phyloP scores from a whole-genome alignment of 2,329 filamentous ascomycete species.

The Xylaria polymorpha region DNA sequence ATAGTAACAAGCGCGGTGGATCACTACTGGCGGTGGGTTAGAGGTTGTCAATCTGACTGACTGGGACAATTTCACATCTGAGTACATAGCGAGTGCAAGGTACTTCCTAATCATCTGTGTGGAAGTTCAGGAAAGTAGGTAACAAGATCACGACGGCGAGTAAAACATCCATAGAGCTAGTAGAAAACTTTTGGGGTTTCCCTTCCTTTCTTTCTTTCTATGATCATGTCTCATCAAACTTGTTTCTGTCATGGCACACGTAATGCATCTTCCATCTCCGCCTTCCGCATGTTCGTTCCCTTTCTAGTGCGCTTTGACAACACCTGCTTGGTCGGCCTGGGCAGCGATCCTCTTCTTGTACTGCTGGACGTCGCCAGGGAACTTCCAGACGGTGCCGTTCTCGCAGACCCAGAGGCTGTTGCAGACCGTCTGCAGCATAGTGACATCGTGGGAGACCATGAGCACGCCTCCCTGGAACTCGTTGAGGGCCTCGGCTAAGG shows the following conservation, averaged over 20 bases:
- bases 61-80: constrained; percentile 11
- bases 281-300: not conserved
- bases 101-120: not conserved
- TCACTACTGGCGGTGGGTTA: not conserved
- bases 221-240: constrained; percentile 12
- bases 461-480: constrained; percentile 94
- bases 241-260: constrained; percentile 9
- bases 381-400: constrained; percentile 92
- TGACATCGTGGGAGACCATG: constrained; percentile 99
- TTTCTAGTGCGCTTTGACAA: constrained; percentile 74
- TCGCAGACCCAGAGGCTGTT: constrained; percentile 97
- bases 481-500: constrained; percentile 82
- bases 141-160: constrained; percentile 12
- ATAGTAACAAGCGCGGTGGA: constrained; percentile 26
- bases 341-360: constrained; percentile 97
- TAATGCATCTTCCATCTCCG: not conserved
- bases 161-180: not conserved
- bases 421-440: constrained; percentile 97
- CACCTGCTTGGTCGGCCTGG: constrained; percentile 88
- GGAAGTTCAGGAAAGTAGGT: not conserved
- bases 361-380: constrained; percentile 91
- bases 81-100: not conserved
- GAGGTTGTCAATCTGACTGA: constrained; percentile 9
- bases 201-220: not conserved
- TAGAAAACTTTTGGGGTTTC: too few relatives aligned